A percentile compares a stretch with the other conserved stretches of the same genome.
Conservation (phyloP, 495 filamentous ascomycete genomes). For the Durotheca rogersii region DNA sequence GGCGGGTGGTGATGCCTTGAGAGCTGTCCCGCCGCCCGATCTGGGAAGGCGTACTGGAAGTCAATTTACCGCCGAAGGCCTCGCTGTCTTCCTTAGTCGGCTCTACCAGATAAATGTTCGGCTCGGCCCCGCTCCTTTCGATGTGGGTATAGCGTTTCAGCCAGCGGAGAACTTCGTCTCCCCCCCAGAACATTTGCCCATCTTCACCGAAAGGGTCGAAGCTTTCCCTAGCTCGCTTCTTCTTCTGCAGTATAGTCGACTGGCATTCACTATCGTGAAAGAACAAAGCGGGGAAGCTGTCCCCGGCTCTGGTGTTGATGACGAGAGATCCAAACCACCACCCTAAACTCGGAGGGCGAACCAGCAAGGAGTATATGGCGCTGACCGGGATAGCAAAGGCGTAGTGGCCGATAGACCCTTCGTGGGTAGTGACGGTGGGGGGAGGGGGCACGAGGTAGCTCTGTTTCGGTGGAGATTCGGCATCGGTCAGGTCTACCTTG, state of each 20-base stretch:
- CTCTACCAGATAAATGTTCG: constrained; percentile 86
- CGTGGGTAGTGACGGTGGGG: constrained; percentile 73
- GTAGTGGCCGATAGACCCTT: constrained; percentile 74
- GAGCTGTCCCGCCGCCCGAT: constrained; percentile 44
- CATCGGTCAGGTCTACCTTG: constrained; percentile 87
- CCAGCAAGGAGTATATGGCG: constrained; percentile 84
- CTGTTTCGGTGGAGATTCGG: constrained; percentile 75
- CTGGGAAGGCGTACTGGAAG: constrained; percentile 41
- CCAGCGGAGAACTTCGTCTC: constrained; percentile 94
- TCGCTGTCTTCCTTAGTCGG: constrained; percentile 79
- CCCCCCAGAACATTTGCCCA: constrained; percentile 92
- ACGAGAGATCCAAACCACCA: constrained; percentile 98
- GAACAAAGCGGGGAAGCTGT: constrained; percentile 92
- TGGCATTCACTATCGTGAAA: constrained; percentile 98
- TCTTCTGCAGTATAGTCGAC: constrained; percentile 90
- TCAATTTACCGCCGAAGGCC: constrained; percentile 69
- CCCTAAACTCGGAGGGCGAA: constrained; percentile 87
- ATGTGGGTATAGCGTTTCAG: constrained; percentile 77
- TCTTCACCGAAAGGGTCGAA: constrained; percentile 89
- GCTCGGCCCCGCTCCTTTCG: constrained; percentile 79
- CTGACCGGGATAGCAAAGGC: constrained; percentile 89
- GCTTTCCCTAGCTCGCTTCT: constrained; percentile 72
- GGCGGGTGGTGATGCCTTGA: constrained; percentile 35
- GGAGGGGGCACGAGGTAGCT: constrained; percentile 90
- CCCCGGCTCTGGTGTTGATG: constrained; percentile 84